Conservation (phyloP, 768 basidiomycete species). For the Gymnopilus dilepis region DNA sequence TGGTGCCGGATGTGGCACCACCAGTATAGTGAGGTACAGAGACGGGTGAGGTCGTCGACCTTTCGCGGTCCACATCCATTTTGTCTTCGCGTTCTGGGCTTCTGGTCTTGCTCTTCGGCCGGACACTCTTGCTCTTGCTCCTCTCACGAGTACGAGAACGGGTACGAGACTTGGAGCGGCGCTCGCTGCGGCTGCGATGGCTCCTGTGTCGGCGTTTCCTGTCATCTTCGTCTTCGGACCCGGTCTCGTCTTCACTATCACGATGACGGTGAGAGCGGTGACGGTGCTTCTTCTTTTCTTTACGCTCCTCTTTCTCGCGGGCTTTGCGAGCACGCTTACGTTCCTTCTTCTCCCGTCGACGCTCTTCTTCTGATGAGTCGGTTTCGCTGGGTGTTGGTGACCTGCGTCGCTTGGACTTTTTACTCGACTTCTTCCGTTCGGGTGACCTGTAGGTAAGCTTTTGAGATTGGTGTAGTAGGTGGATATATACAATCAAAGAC, state of each 20-base stretch:
- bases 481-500: constrained; percentile 25
- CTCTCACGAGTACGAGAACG: constrained; percentile 15
- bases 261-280: constrained; percentile 38
- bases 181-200: constrained; percentile 18
- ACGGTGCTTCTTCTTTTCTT: constrained; percentile 37
- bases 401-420: constrained; percentile 64
- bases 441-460: constrained; percentile 51
- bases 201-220: constrained; percentile 28
- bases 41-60: neutral
- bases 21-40: neutral
- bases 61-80: constrained; percentile 23
- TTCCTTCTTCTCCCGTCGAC: constrained; percentile 65
- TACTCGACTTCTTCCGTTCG: constrained; percentile 57
- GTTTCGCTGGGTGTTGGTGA: constrained; percentile 55
- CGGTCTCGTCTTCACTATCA: constrained; percentile 41
- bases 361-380: constrained; percentile 60
- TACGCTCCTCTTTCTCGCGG: constrained; percentile 45
- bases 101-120: constrained; percentile 19
- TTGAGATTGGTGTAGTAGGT: constrained; percentile 4
- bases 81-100: constrained; percentile 14
- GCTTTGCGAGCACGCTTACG: constrained; percentile 59
- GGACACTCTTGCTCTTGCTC: constrained; percentile 24
- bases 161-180: constrained; percentile 5
- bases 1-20: constrained; percentile 4
- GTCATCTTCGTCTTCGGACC: constrained; percentile 47